Evolutionary conservation across 371 early-diverging fungal genomes (phyloP), one percentile per base, ranked within the genome.

Genomic region (Circinella minor): DNA sequence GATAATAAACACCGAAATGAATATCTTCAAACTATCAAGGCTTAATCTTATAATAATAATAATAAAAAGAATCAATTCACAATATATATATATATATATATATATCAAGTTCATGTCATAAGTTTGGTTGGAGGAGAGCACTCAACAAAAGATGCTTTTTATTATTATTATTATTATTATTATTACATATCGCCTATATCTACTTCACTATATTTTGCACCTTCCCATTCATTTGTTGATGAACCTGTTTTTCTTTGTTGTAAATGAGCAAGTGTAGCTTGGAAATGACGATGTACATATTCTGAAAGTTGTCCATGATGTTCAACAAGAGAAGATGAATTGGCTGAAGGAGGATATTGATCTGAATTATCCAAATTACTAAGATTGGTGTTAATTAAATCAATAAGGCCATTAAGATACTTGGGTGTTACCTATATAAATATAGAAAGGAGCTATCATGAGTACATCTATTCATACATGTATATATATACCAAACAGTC

Each of bases 391-490:
- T 90, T 88, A 74, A 97, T 94, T 68, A 95, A 78, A 66, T 96
- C 96, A 72, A 97, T 93, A 71, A 97, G 82, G 36, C 94, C 92
- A 77, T 94, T 94, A 74, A 97, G 80, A 74, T 92, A 94, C 77
- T 93, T 93, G 62, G 90, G 88, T 17, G 94, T 93, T 9, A 96
- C 74, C 81, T 78, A 72, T 43, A 43, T 43, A 9, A 43, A 43
- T 43, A 43, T 43, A 43, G 11, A 43, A 43, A 43, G 3, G 11
- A 9, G 9, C 60, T 36, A 60, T 20, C 49, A 0, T 39, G 27
- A 27, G 27, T 27, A n/a, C n/a, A 27, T 27, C 27, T 27, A 27
- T 2, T 27, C 2, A 27, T 27, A 2, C 2, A 27, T 27, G 27
- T 27, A 2, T 27, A 27, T 27, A 27, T 27, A 27, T 27, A 27